A percentile compares a stretch with the other conserved stretches of the same genome.
phyloP scores from a whole-genome alignment of 1,284 basidiomycete species.

The Sporisorium iseilematis-ciliati region DNA sequence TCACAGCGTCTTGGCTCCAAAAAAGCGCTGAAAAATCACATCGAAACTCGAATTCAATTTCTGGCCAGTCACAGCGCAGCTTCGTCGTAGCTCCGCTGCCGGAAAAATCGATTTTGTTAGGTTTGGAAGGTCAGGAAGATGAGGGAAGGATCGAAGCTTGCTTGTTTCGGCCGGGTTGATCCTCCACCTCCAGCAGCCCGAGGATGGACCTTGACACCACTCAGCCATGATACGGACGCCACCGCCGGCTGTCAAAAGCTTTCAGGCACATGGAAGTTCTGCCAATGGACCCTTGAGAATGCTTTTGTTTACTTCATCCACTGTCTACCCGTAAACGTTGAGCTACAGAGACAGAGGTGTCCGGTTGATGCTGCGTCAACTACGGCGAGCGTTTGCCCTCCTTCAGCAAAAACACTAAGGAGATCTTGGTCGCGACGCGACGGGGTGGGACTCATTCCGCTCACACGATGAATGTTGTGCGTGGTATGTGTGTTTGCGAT shows the following conservation, averaged over 20 bases:
- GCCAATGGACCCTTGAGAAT: constrained; percentile 3
- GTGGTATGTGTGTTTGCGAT: constrained; percentile 13
- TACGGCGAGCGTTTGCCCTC: too few species aligned
- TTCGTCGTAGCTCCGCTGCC: too few species aligned
- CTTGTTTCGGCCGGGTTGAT: constrained; percentile 14
- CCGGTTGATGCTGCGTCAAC: too few species aligned
- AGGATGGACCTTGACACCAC: not conserved
- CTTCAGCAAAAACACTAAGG: too few species aligned
- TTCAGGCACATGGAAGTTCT: constrained; percentile 1
- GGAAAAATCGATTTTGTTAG: constrained; percentile 2
- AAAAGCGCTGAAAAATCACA: too few species aligned
- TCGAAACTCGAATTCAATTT: constrained; percentile 7
- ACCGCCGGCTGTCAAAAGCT: not conserved
- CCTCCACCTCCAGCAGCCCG: not conserved
- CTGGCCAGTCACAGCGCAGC: constrained; percentile 3
- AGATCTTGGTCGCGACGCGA: too few species aligned
- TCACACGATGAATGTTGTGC: not conserved
- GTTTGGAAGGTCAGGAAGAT: constrained; percentile 7
- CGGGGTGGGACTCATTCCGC: too few species aligned
- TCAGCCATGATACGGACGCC: constrained; percentile 6
- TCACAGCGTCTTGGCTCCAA: constrained; percentile 10
- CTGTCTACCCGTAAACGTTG: too few species aligned
- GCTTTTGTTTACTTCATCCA: too few species aligned
- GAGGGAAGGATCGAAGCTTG: constrained; percentile 8
- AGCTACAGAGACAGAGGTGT: too few species aligned